Base-by-base conservation (phyloP, 169 alveolate species). In the Plasmodium ovale region DNA sequence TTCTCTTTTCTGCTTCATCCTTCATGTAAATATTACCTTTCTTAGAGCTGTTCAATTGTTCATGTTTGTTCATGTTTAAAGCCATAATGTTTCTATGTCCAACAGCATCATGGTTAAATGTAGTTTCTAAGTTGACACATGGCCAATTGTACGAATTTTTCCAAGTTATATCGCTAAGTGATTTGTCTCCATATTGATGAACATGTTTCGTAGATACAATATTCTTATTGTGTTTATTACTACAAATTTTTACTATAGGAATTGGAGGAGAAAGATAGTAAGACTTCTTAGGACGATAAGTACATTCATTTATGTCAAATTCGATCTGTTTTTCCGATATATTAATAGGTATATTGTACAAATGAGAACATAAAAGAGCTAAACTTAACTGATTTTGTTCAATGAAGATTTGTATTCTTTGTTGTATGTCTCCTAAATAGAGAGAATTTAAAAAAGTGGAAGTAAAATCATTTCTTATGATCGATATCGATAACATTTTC, bases 381-480 rank as follows among this genome's bases (percentile, higher is more conserved):
- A 96, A 92, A 37, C 94, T 88, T 9, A 93, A 56, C 87, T 96
- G 96, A 16, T 96, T 95, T 14, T 95, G 92, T 54, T 95, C 95
- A 47, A 95, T 92, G 53, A 96, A 82, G 0, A 94, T 90, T 62
- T 94, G 89, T 16, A 95, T 93, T 93, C 97, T 94, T 77, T 95
- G 95, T 44, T 92, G 91, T n/a, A 94, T 85, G 71, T 95, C 92
- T 33, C 97, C 96, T 5, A 94, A 77, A 44, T 91, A 90, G 3
- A 95, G 58, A 0, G 96, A 82, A 73, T 94, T 94, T 69, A 92
- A 85, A 90, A 94, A 96, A 70, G 96, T 87, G 9, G 95, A 84
- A n/a, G 91, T 87, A 73, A 92, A 67, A 74, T 93, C 96, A 6
- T 92, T 94, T 72, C 94, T 56, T 68, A 95, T 88, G 69, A 91